Evolutionary conservation across 2,329 filamentous ascomycete genomes (phyloP).

Genomic region (Fusarium albidum): DNA sequence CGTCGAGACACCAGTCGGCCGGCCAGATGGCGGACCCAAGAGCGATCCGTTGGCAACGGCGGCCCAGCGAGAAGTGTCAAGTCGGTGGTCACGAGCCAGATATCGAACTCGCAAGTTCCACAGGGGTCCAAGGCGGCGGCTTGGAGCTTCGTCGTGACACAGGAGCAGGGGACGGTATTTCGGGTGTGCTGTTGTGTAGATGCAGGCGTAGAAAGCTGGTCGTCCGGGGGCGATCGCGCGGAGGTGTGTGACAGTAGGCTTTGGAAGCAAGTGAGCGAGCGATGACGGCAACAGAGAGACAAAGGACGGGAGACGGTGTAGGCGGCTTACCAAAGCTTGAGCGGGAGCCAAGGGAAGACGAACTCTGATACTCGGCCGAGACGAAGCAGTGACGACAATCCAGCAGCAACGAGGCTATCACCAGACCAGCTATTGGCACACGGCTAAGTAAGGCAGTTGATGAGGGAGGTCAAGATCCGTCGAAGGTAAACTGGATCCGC

Average conservation of each 20-base stretch:
- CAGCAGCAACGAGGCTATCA: conserved; percentile 29
- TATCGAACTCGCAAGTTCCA: conserved; percentile 32
- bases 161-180: conserved; percentile 25
- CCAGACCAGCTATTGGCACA: conserved; percentile 24
- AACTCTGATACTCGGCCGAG: conserved; percentile 19
- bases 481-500: conserved; percentile 35
- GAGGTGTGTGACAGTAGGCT: conserved; percentile 23
- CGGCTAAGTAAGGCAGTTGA: conserved; percentile 31
- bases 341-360: conserved; percentile 22
- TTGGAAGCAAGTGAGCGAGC: conserved; percentile 35
- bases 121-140: conserved; percentile 31
- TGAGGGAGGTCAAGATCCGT: conserved; percentile 33
- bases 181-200: conserved; percentile 26
- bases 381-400: conserved; percentile 16
- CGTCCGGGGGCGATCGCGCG: conserved; percentile 34
- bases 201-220: conserved; percentile 28
- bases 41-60: conserved; percentile 15
- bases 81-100: conserved; percentile 24
- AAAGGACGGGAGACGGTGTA: conserved; percentile 33
- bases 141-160: conserved; percentile 35
- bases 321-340: conserved; percentile 38
- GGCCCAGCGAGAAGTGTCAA: conserved; percentile 16
- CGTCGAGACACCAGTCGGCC: conserved; percentile 4
- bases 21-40: conserved; percentile 11
- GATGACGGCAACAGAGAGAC: conserved; percentile 34